phyloP scores from a whole-genome alignment of 73 alveolate genomes.

The Blepharisma stoltei region DNA sequence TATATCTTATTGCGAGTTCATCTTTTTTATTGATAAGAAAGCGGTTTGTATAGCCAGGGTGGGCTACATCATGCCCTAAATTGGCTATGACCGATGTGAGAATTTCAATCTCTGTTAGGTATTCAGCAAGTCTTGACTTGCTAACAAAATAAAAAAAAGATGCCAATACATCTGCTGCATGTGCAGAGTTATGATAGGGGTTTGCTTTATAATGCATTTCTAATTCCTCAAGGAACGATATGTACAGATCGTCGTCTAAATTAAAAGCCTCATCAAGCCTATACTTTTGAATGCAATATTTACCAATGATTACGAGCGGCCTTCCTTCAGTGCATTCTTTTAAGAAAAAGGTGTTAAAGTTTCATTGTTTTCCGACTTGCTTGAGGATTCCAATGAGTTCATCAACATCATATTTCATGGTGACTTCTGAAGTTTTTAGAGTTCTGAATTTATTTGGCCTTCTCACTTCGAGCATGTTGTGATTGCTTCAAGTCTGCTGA shows the following conservation, averaged over 20 bases:
- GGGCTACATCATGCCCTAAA: constrained; percentile 61
- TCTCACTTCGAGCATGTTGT: neutral
- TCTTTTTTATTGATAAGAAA: constrained; percentile 53
- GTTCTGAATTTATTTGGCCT: too few species aligned
- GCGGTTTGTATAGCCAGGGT: constrained; percentile 67
- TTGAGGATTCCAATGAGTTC: constrained; percentile 13
- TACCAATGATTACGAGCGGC: neutral
- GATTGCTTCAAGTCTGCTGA: constrained; percentile 2
- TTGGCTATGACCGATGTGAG: constrained; percentile 31
- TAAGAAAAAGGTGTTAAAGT: neutral
- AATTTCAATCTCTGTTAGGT: neutral
- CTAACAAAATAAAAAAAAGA: neutral
- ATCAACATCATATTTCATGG: neutral
- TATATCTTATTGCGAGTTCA: constrained; percentile 51
- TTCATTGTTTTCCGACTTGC: constrained; percentile 7
- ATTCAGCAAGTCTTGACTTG: neutral
- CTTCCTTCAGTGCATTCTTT: constrained; percentile 23
- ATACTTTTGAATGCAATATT: constrained; percentile 11
- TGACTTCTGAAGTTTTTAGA: too few species aligned
- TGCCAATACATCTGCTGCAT: constrained; percentile 24
- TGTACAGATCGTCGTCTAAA: neutral
- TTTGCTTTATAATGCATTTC: constrained; percentile 22
- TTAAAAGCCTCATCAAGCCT: neutral
- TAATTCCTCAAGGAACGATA: neutral
- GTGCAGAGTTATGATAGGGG: constrained; percentile 29